A percentile compares a stretch with the other conserved stretches of the same genome.
phyloP scores from a whole-genome alignment of 495 filamentous ascomycete species.

The Penicillium tannophilum region DNA sequence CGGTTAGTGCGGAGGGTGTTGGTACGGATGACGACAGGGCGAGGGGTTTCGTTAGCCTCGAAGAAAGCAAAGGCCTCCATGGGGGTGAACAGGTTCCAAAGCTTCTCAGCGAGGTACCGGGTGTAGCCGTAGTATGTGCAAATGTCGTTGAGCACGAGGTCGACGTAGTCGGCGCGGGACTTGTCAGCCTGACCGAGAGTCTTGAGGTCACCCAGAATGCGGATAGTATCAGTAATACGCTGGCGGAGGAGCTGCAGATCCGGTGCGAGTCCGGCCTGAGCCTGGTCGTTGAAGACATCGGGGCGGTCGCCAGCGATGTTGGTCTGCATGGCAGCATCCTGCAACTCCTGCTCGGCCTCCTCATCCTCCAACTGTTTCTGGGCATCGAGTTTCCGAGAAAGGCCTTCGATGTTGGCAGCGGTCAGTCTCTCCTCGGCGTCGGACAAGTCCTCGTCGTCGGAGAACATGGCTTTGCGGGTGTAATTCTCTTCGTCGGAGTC shows the following conservation, averaged over 20 bases:
- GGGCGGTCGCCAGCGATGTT: constrained; percentile 87
- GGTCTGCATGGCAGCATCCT: constrained; percentile 87
- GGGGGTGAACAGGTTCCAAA: constrained; percentile 87
- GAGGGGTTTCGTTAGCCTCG: constrained; percentile 92
- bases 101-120: constrained; percentile 79
- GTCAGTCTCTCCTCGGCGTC: constrained; percentile 90
- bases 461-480: constrained; percentile 71
- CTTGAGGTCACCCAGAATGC: constrained; percentile 84
- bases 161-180: constrained; percentile 83
- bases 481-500: constrained; percentile 71
- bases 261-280: constrained; percentile 68
- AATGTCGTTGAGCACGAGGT: constrained; percentile 85
- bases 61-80: constrained; percentile 98
- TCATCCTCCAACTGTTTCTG: constrained; percentile 69
- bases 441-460: constrained; percentile 89
- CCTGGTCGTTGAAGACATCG: constrained; percentile 66
- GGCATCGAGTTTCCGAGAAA: constrained; percentile 79
- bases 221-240: constrained; percentile 89
- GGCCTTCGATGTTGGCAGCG: constrained; percentile 92
- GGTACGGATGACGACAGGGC: constrained; percentile 86
- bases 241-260: constrained; percentile 88
- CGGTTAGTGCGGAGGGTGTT: constrained; percentile 94
- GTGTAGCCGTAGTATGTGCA: constrained; percentile 94
- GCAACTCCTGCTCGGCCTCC: constrained; percentile 63
- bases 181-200: constrained; percentile 74